Evolutionary conservation across 148 eudicot species (phyloP).

Genomic region (Polygonum maritimum): DNA sequence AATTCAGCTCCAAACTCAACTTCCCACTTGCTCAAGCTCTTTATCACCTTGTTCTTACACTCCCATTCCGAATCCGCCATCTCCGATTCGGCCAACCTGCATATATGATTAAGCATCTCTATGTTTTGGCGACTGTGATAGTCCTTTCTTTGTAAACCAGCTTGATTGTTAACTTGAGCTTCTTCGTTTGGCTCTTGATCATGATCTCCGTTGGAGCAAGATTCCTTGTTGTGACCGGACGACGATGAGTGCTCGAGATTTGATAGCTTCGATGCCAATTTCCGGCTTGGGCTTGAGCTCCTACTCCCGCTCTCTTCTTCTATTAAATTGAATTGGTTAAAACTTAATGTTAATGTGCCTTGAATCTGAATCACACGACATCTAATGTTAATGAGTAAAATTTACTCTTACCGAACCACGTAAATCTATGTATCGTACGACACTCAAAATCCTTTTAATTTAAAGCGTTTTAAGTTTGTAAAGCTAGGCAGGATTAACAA

Average conservation of each 20-base stretch:
- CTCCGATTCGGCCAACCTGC: constrained; percentile 45
- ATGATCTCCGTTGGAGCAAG: background rate
- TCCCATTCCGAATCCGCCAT: constrained; percentile 32
- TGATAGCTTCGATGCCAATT: constrained; percentile 17
- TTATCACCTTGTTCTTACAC: constrained; percentile 23
- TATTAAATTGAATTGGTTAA: background rate
- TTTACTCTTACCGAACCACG: background rate
- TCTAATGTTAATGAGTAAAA: background rate
- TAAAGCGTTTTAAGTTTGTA: too few relatives aligned
- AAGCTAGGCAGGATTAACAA: too few relatives aligned
- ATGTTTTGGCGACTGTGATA: constrained; percentile 17
- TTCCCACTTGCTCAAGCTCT: constrained; percentile 17
- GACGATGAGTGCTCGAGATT: constrained; percentile 13
- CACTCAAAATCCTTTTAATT: too few relatives aligned
- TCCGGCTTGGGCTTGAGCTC: constrained; percentile 28
- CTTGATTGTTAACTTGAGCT: background rate
- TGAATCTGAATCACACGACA: too few relatives aligned
- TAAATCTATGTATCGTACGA: too few relatives aligned
- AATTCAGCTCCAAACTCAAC: constrained; percentile 16
- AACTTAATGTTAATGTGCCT: too few relatives aligned
- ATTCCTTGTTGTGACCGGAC: constrained; percentile 10
- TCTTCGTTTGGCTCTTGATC: background rate
- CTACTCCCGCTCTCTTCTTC: constrained; percentile 31
- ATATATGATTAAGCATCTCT: constrained; percentile 29
- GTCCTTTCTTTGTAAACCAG: constrained; percentile 19